Percentiles rank a stretch among this genome's conserved stretches.
phyloP scores from a whole-genome alignment of 1,284 basidiomycete species.

The Caloboletus firmus region DNA sequence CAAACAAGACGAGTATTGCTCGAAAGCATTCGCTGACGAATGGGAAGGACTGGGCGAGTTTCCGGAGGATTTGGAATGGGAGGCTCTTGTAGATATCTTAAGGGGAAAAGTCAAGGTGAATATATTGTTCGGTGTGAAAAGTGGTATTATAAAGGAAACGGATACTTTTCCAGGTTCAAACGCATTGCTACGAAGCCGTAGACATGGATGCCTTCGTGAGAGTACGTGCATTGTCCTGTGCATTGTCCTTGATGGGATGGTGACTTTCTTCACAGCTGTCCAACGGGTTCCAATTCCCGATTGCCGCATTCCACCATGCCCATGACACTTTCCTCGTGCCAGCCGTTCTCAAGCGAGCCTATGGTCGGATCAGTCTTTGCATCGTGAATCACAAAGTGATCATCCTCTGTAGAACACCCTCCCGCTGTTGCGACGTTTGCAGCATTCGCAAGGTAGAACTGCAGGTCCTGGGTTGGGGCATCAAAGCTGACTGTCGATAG shows the following conservation, averaged over 20 bases:
- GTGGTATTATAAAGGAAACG: neutral
- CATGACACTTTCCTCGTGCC: constrained; percentile 86
- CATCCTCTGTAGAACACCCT: constrained; percentile 41
- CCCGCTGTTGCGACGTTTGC: constrained; percentile 83
- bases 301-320: constrained; percentile 86
- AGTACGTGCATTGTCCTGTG: constrained; percentile 35
- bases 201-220: constrained; percentile 74
- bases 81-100: constrained; percentile 79
- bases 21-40: constrained; percentile 48
- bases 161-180: constrained; percentile 27
- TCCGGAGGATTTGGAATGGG: constrained; percentile 79
- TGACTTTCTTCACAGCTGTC: constrained; percentile 46
- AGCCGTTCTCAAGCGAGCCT: constrained; percentile 71
- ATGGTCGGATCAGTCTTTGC: constrained; percentile 49
- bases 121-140: neutral
- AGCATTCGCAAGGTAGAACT: constrained; percentile 50
- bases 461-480: neutral
- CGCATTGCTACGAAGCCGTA: constrained; percentile 78
- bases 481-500: constrained; percentile 27
- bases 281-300: constrained; percentile 79
- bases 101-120: constrained; percentile 72
- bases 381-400: constrained; percentile 5
- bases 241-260: neutral
- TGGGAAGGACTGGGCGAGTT: constrained; percentile 64
- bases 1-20: constrained; percentile 72